Evolutionary conservation across 306 rosid species (phyloP).

Genomic region (Lablab purpureus): DNA sequence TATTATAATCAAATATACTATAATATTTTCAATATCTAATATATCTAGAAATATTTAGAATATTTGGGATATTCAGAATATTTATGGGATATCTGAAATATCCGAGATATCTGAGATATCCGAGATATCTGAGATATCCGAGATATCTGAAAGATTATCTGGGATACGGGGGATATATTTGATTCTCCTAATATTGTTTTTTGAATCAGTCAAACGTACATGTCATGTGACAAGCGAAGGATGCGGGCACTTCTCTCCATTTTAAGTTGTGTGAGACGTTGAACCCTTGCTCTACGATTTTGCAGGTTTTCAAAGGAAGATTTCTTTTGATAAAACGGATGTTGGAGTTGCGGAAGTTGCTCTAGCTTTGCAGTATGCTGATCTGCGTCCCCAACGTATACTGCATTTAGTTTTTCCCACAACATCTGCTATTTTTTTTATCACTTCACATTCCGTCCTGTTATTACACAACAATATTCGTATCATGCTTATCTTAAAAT

Average conservation of each 20-base stretch:
- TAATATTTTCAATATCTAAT: too few species aligned
- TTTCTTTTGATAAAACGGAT: conserved; percentile 22
- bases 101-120: too few species aligned
- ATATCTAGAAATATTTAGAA: too few species aligned
- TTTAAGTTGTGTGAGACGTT: conserved; percentile 41
- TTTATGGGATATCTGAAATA: too few species aligned
- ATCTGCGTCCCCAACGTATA: conserved; percentile 44
- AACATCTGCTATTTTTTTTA: conserved; percentile 47
- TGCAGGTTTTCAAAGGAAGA: not conserved
- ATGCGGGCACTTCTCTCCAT: conserved; percentile 56
- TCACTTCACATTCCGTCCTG: conserved; percentile 50
- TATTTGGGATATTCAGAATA: too few species aligned
- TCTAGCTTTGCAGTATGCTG: conserved; percentile 41
- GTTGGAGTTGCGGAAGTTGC: conserved; percentile 43
- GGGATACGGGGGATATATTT: too few species aligned
- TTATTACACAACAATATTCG: not conserved
- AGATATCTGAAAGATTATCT: too few species aligned
- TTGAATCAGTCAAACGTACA: conserved; percentile 33
- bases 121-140: too few species aligned
- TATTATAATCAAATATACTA: too few species aligned
- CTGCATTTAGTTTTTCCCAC: conserved; percentile 46
- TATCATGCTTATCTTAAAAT: too few species aligned
- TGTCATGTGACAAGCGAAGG: conserved; percentile 53
- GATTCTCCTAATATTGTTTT: too few species aligned
- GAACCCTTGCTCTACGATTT: not conserved